Percentiles rank a stretch among this genome's conserved stretches.
Evolutionary conservation across 495 filamentous ascomycete genomes (phyloP).

Genomic region (Penicillium macrosclerotiorum): DNA sequence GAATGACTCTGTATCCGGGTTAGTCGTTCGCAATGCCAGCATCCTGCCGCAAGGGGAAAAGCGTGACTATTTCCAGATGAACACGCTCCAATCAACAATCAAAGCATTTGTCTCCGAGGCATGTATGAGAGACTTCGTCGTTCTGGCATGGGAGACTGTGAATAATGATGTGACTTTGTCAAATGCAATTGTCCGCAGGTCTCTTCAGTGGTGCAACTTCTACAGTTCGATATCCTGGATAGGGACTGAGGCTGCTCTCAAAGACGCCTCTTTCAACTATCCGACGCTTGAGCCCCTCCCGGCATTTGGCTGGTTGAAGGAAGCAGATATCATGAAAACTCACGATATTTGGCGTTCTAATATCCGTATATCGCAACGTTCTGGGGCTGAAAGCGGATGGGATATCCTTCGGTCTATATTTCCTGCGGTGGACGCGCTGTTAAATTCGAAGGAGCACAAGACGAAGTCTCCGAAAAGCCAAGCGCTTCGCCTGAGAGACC

Average conservation of each 20-base stretch:
- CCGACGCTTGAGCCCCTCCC: constrained; percentile 44
- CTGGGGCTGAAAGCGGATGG: constrained; percentile 23
- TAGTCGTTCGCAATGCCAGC: constrained; percentile 51
- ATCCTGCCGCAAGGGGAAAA: constrained; percentile 46
- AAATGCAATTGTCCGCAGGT: constrained; percentile 52
- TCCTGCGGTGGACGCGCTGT: constrained; percentile 24
- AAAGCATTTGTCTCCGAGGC: constrained; percentile 56
- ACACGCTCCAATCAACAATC: constrained; percentile 40
- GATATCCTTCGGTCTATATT: constrained; percentile 26
- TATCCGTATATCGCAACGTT: constrained; percentile 23
- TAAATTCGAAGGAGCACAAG: constrained; percentile 25
- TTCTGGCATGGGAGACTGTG: constrained; percentile 54
- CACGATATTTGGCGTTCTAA: constrained; percentile 54
- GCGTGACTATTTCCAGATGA: constrained; percentile 50
- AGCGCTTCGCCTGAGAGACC: constrained; percentile 26
- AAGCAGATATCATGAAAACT: constrained; percentile 46
- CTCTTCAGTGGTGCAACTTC: constrained; percentile 55
- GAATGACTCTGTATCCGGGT: constrained; percentile 34
- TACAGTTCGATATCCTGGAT: constrained; percentile 56
- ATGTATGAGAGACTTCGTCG: constrained; percentile 46
- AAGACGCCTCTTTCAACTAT: constrained; percentile 35
- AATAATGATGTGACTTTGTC: constrained; percentile 44
- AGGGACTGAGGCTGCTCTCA: constrained; percentile 40
- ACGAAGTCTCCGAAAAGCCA: constrained; percentile 5
- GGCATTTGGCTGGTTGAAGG: constrained; percentile 58